Evolutionary conservation across 768 basidiomycete genomes (phyloP).

Genomic region (Lactifluus pinguis): DNA sequence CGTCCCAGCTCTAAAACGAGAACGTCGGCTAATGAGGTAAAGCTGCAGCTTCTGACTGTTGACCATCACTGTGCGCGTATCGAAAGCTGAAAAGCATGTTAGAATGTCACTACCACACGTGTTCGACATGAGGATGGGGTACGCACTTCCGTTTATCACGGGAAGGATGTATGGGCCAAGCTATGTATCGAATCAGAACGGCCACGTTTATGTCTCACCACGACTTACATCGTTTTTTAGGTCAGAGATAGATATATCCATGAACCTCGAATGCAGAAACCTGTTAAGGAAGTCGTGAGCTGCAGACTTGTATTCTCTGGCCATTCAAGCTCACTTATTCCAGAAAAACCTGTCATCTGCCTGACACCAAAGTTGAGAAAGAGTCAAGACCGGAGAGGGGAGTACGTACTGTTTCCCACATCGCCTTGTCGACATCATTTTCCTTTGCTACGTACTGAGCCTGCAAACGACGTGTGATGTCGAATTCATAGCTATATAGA

Average conservation of each 20-base stretch:
- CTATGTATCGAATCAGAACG: slow-evolving; percentile 34
- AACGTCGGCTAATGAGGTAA: slow-evolving; percentile 86
- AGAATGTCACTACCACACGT: not conserved
- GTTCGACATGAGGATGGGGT: not conserved
- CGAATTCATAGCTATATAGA: slow-evolving; percentile 85
- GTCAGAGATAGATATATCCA: slow-evolving; percentile 42
- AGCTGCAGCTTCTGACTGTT: slow-evolving; percentile 75
- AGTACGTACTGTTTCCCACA: slow-evolving; percentile 68
- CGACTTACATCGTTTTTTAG: slow-evolving; percentile 57
- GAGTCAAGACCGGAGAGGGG: not conserved
- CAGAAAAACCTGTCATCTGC: slow-evolving; percentile 97
- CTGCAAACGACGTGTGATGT: slow-evolving; percentile 83
- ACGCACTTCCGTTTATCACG: slow-evolving; percentile 89
- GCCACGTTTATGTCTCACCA: not conserved
- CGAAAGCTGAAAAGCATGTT: slow-evolving; percentile 54
- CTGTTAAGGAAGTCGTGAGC: slow-evolving; percentile 22
- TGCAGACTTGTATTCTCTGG: not conserved
- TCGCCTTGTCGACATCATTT: slow-evolving; percentile 41
- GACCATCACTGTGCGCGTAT: slow-evolving; percentile 64
- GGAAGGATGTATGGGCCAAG: slow-evolving; percentile 85
- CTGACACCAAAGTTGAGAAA: slow-evolving; percentile 29
- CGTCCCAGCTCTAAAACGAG: slow-evolving; percentile 90
- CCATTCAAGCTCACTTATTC: slow-evolving; percentile 56
- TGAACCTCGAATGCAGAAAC: slow-evolving; percentile 53
- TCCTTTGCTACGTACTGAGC: slow-evolving; percentile 58